Base-by-base conservation (phyloP, 2,329 filamentous ascomycete genomes). In the Sphaerulina vaccinii region DNA sequence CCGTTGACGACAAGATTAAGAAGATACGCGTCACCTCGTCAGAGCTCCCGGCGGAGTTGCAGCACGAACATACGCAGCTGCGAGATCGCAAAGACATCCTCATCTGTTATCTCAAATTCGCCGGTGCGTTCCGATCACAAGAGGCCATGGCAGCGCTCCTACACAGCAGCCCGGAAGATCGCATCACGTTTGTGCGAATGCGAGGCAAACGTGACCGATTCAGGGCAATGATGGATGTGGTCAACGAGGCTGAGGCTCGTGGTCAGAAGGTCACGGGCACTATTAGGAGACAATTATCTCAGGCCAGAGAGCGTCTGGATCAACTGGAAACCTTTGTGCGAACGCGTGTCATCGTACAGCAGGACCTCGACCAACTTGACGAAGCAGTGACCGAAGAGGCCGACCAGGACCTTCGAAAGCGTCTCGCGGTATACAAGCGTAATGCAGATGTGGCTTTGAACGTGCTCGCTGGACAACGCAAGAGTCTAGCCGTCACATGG, bases 61-160 rank as follows among this genome's bases (percentile, higher is more conserved):
- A 40, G 18, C 8, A 23, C 13, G 15, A 41, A 27, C 24, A 40
- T 19, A 24, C 16, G 18, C 18, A 3, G 15, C 36, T 40, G 13
- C 36, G 23, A 16, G 19, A 6, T 13, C 21, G 29, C 24, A 22
- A 18, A 9, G 18, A 19, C 3, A 22, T 33, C 6, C 27, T 33
- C 5, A n/a, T 4, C 3, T 2, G 35, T n/a, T 24, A 41, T 22
- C 8, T 49, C 6, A 33, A 35, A 15, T 39, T 40, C 23, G 45
- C 45, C 19, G 36, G 33, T 16, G 37, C 37, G 15, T 40, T 49
- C 16, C 45, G 45, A 19, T 16, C 22, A 5, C 45, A 37, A n/a
- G 35, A 39, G 21, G 42, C 39, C 10, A 36, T 39, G n/a, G 21
- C 55, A 32, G 46, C 55, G 16, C 29, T 58, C 5, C 36, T 51